Conservation (phyloP, 192 early-diverging fungal species). For the Spinellus fusiger region DNA sequence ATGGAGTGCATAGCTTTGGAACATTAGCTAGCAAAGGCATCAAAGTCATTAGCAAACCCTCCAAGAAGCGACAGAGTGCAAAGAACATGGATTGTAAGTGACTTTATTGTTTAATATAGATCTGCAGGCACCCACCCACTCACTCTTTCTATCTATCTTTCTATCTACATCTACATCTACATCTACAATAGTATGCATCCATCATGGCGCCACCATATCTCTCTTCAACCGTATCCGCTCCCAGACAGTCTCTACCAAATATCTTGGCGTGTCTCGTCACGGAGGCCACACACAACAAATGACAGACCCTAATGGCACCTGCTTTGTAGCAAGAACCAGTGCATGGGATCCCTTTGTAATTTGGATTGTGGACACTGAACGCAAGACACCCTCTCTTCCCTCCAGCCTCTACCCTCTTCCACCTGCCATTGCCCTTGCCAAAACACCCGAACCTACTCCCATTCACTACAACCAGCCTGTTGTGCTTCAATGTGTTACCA, state of each 20-base stretch:
- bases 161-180: neutral
- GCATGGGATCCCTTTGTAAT: constrained; percentile 86
- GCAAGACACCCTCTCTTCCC: constrained; percentile 26
- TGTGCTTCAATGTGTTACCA: constrained; percentile 78
- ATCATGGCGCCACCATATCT: constrained; percentile 79
- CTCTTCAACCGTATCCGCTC: constrained; percentile 87
- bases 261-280: constrained; percentile 55
- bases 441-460: constrained; percentile 50
- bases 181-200: constrained; percentile 61
- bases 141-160: neutral
- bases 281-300: constrained; percentile 7
- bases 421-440: constrained; percentile 64
- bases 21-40: constrained; percentile 72
- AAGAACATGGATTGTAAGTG: constrained; percentile 69
- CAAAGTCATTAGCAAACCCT: constrained; percentile 89
- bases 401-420: constrained; percentile 55
- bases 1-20: constrained; percentile 57
- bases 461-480: constrained; percentile 86
- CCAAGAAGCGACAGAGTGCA: constrained; percentile 80
- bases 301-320: constrained; percentile 37
- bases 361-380: constrained; percentile 70
- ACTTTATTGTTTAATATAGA: neutral
- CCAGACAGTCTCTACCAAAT: constrained; percentile 87
- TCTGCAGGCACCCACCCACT: neutral
- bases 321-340: constrained; percentile 65